A percentile compares a stretch with the other conserved stretches of the same genome.
Evolutionary conservation across 1,284 basidiomycete genomes (phyloP).

Genomic region (Flammula alnicola): DNA sequence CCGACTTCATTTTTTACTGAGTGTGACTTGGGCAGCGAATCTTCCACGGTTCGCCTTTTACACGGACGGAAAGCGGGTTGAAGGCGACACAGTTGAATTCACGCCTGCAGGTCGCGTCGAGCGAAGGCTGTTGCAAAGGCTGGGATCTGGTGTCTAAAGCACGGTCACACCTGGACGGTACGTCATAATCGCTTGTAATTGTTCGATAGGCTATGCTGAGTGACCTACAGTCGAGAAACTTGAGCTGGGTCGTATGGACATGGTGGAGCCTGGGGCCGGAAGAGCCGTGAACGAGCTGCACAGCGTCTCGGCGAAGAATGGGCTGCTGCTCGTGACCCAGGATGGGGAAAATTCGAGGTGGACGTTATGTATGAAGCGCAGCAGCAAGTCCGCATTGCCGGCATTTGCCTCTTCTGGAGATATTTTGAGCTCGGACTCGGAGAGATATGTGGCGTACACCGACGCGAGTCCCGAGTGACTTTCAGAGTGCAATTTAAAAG

Average conservation of each 20-base stretch:
- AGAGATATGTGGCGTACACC: slow-evolving; percentile 10
- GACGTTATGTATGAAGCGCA: slow-evolving; percentile 13
- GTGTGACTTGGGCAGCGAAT: slow-evolving; percentile 12
- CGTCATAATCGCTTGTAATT: slow-evolving; percentile 12
- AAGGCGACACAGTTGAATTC: slow-evolving; percentile 10
- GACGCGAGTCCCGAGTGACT: slow-evolving; percentile 8
- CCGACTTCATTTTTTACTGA: no score
- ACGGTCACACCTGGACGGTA: slow-evolving; percentile 12
- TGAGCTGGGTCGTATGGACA: slow-evolving; percentile 4
- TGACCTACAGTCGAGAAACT: slow-evolving; percentile 11
- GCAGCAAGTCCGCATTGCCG: slow-evolving; percentile 5
- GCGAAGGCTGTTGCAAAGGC: no score
- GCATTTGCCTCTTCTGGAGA: slow-evolving; percentile 10
- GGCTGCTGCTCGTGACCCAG: slow-evolving; percentile 14
- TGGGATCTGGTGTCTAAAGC: slow-evolving; percentile 11
- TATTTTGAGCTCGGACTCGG: slow-evolving; percentile 9
- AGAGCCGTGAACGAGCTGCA: slow-evolving; percentile 9
- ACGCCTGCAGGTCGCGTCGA: slow-evolving; percentile 13
- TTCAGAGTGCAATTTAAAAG: not conserved
- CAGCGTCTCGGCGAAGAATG: slow-evolving; percentile 7
- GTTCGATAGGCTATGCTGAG: slow-evolving; percentile 11
- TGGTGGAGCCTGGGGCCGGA: slow-evolving; percentile 5
- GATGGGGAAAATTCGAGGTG: slow-evolving; percentile 12
- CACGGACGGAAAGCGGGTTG: slow-evolving; percentile 8
- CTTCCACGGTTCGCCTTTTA: slow-evolving; percentile 16